Evolutionary conservation across 2,329 filamentous ascomycete genomes (phyloP).

Genomic region (Myriangium duriaei): DNA sequence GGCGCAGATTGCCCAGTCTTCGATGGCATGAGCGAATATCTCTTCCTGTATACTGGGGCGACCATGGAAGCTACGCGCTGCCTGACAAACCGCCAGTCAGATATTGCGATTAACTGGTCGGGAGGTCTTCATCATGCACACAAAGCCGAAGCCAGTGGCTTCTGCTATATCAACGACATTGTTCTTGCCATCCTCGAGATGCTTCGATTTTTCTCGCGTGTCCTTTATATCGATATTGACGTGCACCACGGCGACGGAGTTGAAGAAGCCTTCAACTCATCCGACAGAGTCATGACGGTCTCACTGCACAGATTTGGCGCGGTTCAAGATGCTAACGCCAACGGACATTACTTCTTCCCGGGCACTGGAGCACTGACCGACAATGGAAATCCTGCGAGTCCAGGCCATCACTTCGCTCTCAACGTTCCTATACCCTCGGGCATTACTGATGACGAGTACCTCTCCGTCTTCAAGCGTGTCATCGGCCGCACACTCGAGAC

Average conservation of each 20-base stretch:
- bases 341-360: slow-evolving; percentile 48
- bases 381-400: slow-evolving; percentile 60
- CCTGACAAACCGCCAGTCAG: slow-evolving; percentile 71
- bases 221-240: slow-evolving; percentile 90
- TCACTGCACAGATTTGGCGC: slow-evolving; percentile 91
- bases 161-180: slow-evolving; percentile 99
- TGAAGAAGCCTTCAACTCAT: slow-evolving; percentile 82
- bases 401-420: slow-evolving; percentile 56
- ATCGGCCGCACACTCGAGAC: slow-evolving; percentile 66
- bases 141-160: slow-evolving; percentile 83
- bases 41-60: slow-evolving; percentile 81
- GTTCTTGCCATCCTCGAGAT: slow-evolving; percentile 86
- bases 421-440: slow-evolving; percentile 58
- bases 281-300: slow-evolving; percentile 79
- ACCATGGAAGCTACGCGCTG: slow-evolving; percentile 86
- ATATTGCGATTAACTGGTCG: slow-evolving; percentile 97
- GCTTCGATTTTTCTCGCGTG: slow-evolving; percentile 66
- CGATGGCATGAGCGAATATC: slow-evolving; percentile 90
- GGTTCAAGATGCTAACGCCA: slow-evolving; percentile 36
- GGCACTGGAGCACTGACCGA: slow-evolving; percentile 56
- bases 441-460: slow-evolving; percentile 65
- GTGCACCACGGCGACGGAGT: slow-evolving; percentile 87
- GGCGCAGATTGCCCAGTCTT: slow-evolving; percentile 94
- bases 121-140: slow-evolving; percentile 95
- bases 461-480: slow-evolving; percentile 68